Base-by-base conservation (phyloP, 352 stramenopile species). In the Lagenidium giganteum region DNA sequence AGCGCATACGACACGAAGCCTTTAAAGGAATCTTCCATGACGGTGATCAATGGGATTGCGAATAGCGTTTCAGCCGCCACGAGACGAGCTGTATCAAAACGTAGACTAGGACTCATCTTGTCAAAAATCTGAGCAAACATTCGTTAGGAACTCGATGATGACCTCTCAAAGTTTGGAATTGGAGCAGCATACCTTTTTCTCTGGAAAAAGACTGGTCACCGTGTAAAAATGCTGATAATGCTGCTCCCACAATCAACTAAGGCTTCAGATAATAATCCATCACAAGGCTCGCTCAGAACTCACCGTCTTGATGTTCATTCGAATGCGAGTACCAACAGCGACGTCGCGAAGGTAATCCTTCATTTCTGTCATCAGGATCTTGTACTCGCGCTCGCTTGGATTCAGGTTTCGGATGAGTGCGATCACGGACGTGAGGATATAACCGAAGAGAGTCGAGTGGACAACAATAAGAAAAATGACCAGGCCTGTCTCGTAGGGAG, bases 1-100 rank as follows among this genome's bases (percentile, higher is more conserved):
- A 93, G 62, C 11, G 77, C 77, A 33, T 91, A 93, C 12, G 76
- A 90, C n/a, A 93, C 81, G 33, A 93, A 93, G 2, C 81, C 81
- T 42, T 93, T 93, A 45, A 91, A 91, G n/a, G 71, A 65, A 38
- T 89, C 80, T 25, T 93, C 81, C 78, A 93, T 91, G 9, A 87
- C 71, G 1, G 81, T 90, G 35, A 93, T 86, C 33, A 93, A 58
- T 20, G 76, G 72, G 49, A 93, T 93, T 12, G 71, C 64, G 37
- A 91, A 86, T 20, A 93, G 64, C 27, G 65, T 85, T 32, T 90
- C 78, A 8, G 69, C 70, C 0, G 81, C 77, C 9, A 93, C 81
- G n/a, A 91, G 43, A 1, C 78, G 78, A 9, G 78, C 81, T 25
- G 86, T 59, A 42, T 93, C 81, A 45, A 90, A 93, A 34, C 81